Evolutionary conservation across 805 yeast species (phyloP).

Genomic region (Priceomyces carsonii): DNA sequence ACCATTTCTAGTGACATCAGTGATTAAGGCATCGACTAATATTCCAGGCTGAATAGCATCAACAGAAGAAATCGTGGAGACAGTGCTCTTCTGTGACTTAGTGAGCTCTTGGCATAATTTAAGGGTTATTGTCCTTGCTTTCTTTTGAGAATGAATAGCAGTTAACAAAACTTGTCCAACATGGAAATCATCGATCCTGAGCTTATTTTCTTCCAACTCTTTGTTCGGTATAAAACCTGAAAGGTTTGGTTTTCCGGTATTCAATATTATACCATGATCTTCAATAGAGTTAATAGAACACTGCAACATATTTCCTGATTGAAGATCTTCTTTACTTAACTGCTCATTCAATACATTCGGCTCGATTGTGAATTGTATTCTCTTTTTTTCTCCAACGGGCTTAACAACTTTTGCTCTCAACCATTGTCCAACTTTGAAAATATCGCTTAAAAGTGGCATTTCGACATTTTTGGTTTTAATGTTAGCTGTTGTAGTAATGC

Average conservation of each 20-base stretch:
- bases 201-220: slow-evolving; percentile 47
- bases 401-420: slow-evolving; percentile 76
- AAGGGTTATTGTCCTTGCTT: slow-evolving; percentile 58
- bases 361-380: slow-evolving; percentile 70
- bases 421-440: slow-evolving; percentile 81
- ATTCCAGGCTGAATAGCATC: slow-evolving; percentile 88
- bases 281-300: slow-evolving; percentile 77
- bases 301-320: slow-evolving; percentile 66
- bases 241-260: slow-evolving; percentile 57
- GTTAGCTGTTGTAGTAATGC: slow-evolving; percentile 23
- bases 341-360: slow-evolving; percentile 68
- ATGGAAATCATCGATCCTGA: slow-evolving; percentile 34
- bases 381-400: slow-evolving; percentile 53
- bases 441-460: slow-evolving; percentile 55
- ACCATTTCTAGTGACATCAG: slow-evolving; percentile 62
- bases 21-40: slow-evolving; percentile 69
- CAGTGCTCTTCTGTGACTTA: slow-evolving; percentile 47
- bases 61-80: slow-evolving; percentile 63
- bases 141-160: slow-evolving; percentile 47
- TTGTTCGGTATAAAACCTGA: slow-evolving; percentile 78
- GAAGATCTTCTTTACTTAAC: slow-evolving; percentile 65
- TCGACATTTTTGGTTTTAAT: slow-evolving; percentile 28
- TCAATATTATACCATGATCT: slow-evolving; percentile 87
- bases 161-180: slow-evolving; percentile 74
- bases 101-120: slow-evolving; percentile 43